These are phyloP conservation scores for carrot (Daucus carota) DNA, from an alignment of 129 eudicot species.

Conservation along the genomic window DH1_v3.0 NC_030386.2:27750001-27750500, in stretches of 20 bases:
- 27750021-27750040: constrained; percentile 19
- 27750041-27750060: constrained; percentile 20
- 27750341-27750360: background rate
- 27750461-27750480: background rate
- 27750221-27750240: constrained; percentile 8
- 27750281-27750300: background rate
- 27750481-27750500: background rate
- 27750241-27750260: constrained; percentile 14
- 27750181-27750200: constrained; percentile 25
- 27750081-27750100: constrained; percentile 19
- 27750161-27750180: constrained; percentile 23
- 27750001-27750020: constrained; percentile 22
- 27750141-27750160: constrained; percentile 22
- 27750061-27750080: constrained; percentile 16
- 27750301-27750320: constrained; percentile 11
- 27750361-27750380: too few species aligned
- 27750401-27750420: background rate
- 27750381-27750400: background rate
- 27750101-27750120: constrained; percentile 5
- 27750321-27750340: constrained; percentile 4
- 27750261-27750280: background rate
- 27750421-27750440: background rate
- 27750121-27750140: constrained; percentile 16
- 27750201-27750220: constrained; percentile 25
- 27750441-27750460: background rate